phyloP scores from a whole-genome alignment of 2,329 filamentous ascomycete genomes.

The Teratosphaeria destructans region DNA sequence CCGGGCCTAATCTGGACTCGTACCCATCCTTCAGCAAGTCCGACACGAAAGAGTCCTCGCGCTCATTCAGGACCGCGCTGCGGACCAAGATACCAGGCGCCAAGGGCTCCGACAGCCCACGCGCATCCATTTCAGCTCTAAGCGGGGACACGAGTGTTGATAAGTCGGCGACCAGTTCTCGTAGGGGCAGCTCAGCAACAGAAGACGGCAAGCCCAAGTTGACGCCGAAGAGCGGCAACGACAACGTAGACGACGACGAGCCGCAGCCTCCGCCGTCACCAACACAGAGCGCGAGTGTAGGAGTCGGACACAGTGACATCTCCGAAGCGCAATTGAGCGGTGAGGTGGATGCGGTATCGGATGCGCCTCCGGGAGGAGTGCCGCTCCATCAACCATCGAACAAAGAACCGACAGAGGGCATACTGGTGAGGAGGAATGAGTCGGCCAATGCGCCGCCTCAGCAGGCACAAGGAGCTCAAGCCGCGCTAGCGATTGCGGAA shows the following conservation, averaged over 20 bases:
- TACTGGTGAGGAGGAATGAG: conserved; percentile 60
- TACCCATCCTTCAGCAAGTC: conserved; percentile 88
- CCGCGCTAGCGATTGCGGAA: conserved; percentile 20
- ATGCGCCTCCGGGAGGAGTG: conserved; percentile 66
- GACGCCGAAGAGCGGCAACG: neutral
- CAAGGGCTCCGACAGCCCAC: conserved; percentile 62
- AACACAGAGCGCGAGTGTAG: conserved; percentile 64
- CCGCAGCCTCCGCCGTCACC: conserved; percentile 65
- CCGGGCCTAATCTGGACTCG: conserved; percentile 57
- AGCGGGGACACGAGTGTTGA: conserved; percentile 45
- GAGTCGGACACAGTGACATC: conserved; percentile 65
- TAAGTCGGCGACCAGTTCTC: conserved; percentile 40
- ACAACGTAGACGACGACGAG: conserved; percentile 18
- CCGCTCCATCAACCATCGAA: conserved; percentile 38
- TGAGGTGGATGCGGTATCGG: conserved; percentile 90
- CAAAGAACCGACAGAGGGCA: conserved; percentile 74
- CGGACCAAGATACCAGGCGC: conserved; percentile 78
- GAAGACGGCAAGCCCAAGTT: conserved; percentile 18
- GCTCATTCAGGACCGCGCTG: conserved; percentile 70
- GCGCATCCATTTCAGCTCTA: conserved; percentile 57
- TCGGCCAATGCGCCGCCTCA: conserved; percentile 1
- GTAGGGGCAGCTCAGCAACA: conserved; percentile 22
- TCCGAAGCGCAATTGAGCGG: conserved; percentile 72
- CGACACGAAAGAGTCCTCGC: conserved; percentile 84
- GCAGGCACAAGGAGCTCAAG: conserved; percentile 17